phyloP scores from a whole-genome alignment of 106 monocot genomes.

The Cymbidium sinense region DNA sequence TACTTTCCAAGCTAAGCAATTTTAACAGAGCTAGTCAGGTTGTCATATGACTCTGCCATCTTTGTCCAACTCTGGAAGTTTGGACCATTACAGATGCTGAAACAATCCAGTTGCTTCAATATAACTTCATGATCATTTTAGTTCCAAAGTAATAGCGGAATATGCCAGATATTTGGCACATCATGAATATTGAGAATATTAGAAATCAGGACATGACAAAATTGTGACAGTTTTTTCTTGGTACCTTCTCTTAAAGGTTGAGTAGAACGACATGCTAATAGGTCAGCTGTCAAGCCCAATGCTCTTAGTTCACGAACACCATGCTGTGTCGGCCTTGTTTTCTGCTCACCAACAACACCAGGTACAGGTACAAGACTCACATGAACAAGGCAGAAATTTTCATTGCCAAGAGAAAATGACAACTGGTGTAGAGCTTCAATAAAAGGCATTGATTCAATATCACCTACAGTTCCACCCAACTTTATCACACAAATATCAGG shows the following conservation, averaged over 20 bases:
- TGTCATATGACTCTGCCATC: conserved; percentile 74
- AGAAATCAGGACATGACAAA: no score
- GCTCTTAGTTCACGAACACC: conserved; percentile 72
- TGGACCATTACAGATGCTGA: conserved; percentile 41
- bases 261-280: conserved; percentile 60
- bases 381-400: conserved; percentile 76
- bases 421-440: no score
- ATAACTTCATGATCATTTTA: conserved; percentile 70
- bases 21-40: no score
- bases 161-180: conserved; percentile 76
- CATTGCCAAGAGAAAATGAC: conserved; percentile 77
- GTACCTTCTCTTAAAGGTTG: conserved; percentile 49
- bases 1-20: conserved; percentile 82
- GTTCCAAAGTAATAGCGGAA: conserved; percentile 56
- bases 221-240: no score
- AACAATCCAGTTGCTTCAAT: no score
- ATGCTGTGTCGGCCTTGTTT: conserved; percentile 82
- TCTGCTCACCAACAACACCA: no score
- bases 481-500: conserved; percentile 80
- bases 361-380: conserved; percentile 77
- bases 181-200: no score
- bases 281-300: no score
- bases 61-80: conserved; percentile 54
- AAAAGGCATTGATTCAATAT: no score
- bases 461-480: conserved; percentile 80